A percentile compares a stretch with the other conserved stretches of the same genome.
phyloP scores from a whole-genome alignment of 1,284 basidiomycete species.

The Marasmius tenuissimus region DNA sequence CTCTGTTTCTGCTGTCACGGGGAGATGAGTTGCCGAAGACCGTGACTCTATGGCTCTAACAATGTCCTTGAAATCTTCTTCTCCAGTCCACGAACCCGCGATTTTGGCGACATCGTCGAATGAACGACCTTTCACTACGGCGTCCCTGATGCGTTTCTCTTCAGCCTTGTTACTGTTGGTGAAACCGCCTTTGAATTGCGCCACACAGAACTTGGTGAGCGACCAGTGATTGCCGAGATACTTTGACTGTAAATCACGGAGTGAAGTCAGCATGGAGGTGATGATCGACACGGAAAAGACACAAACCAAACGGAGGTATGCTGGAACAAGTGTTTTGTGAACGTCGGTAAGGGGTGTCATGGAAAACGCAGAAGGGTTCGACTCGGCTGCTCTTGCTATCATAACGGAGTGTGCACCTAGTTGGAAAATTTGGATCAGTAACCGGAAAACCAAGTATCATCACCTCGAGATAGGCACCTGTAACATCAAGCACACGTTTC shows the following conservation, averaged over 20 bases:
- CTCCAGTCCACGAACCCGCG: slow-evolving; percentile 62
- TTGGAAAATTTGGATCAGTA: neutral
- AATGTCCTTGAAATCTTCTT: slow-evolving; percentile 60
- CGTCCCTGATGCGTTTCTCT: slow-evolving; percentile 55
- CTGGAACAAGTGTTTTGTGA: slow-evolving; percentile 71
- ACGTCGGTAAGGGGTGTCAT: slow-evolving; percentile 68
- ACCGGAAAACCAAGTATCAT: neutral
- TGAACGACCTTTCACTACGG: slow-evolving; percentile 62
- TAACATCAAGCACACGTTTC: slow-evolving; percentile 69
- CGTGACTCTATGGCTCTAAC: slow-evolving; percentile 52
- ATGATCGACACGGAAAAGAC: slow-evolving; percentile 23
- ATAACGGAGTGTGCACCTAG: slow-evolving; percentile 89
- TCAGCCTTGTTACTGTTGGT: slow-evolving; percentile 56
- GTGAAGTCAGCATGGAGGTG: neutral
- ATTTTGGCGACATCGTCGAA: slow-evolving; percentile 61
- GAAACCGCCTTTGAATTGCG: slow-evolving; percentile 72
- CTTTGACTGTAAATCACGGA: slow-evolving; percentile 39
- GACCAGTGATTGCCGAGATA: slow-evolving; percentile 81
- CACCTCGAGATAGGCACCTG: slow-evolving; percentile 51
- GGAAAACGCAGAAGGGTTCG: slow-evolving; percentile 89
- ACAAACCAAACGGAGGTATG: slow-evolving; percentile 72
- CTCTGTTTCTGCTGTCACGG: neutral
- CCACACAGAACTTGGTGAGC: slow-evolving; percentile 91
- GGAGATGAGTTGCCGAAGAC: slow-evolving; percentile 27
- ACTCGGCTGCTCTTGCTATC: slow-evolving; percentile 94